Base-by-base conservation (phyloP, 177 flowering plant species). In the Vitis hybrid region DNA sequence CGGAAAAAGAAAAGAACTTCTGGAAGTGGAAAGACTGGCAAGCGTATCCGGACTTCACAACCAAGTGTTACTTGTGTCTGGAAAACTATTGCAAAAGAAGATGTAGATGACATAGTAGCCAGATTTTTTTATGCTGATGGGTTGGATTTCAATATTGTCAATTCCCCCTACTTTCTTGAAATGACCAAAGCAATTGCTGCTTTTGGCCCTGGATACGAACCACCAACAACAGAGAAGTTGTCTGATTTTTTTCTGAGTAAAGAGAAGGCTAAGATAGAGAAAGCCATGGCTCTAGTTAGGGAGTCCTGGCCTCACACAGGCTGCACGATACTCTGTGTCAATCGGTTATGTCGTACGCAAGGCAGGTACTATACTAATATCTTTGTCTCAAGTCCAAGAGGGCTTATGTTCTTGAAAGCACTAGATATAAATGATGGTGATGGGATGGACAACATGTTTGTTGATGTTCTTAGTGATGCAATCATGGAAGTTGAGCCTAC, bases 281-380 rank as follows among this genome's bases (percentile, higher is more conserved):
- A 75, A 59, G 40, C 70, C 11, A 35, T 75, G 74, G 62, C 75
- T 67, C 57, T 73, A 56, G 55, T 81, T 52, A 75, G 76, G 68
- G 82, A 82, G 32, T 77, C 85, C 11, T 82, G 85, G 82, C 70
- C 78, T 57, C 77, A 73, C 52, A 77, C 82, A 6, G 79, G 81
- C 7, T 79, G 85, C 80, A 69, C 80, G 9, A 52, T 81, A 40
- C 35, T 72, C 0, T 76, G 82, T 55, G 72, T 79, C 16, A 72
- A 69, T 66, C 70, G 65, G 21, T 63, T 67, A 27, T 70, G 62
- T 68, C 57, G 70, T 46, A 59, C 65, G 11, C 60, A 68, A 18
- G 72, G 72, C 56, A 64, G 70, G 72, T 68, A 74, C 16, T 65
- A 64, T 48, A n/a, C 65, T 16, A 62, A 66, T 60, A 65, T 82